Evolutionary conservation across 306 rosid genomes (phyloP), one percentile per base, ranked within the genome.

Genomic region (Oemleria cerasiformis): DNA sequence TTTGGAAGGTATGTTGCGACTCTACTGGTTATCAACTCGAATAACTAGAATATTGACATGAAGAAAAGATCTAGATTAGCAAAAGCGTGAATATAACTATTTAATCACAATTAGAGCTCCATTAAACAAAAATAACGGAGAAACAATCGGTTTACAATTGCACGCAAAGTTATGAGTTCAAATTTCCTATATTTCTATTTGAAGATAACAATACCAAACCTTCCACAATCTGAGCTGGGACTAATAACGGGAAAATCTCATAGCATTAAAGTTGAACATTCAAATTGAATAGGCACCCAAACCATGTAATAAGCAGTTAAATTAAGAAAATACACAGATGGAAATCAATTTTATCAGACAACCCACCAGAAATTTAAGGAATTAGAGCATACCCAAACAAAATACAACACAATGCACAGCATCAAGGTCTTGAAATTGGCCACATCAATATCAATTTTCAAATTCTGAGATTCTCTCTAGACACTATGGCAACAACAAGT

Each of bases 1-100:
- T 13, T 75, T 62, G 80, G 58, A 72, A 65, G 69, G 64, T 65
- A 59, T n/a, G n/a, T 70, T 47, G 42, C 71, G 67, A 72, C 57
- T 10, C 43, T 38, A 75, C 43, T 72, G 65, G 76, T 49, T 73
- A 74, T 78, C 11, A 41, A 79, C 70, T 50, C 84, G 78, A 81
- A 81, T 61, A 45, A 68, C 68, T 76, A 74, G 11, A 6, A 49
- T 38, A 75, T 56, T 49, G 41, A 63, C 19, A 61, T n/a, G 68
- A 75, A 19, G 36, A 51, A 76, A 43, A 7, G 15, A 59, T 39
- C 63, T 12, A 69, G 40, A 41, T 58, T 41, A 55, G 4, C 40
- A 1, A 55, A 63, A 63, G 36, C 50, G 42, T 63, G 12, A 16
- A 41, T 15, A 36, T 1, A 15, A 60, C 23, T 36, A 34, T 12